Evolutionary conservation across 1,284 basidiomycete species (phyloP).

Genomic region (Erythrobasidium hasegawianum): DNA sequence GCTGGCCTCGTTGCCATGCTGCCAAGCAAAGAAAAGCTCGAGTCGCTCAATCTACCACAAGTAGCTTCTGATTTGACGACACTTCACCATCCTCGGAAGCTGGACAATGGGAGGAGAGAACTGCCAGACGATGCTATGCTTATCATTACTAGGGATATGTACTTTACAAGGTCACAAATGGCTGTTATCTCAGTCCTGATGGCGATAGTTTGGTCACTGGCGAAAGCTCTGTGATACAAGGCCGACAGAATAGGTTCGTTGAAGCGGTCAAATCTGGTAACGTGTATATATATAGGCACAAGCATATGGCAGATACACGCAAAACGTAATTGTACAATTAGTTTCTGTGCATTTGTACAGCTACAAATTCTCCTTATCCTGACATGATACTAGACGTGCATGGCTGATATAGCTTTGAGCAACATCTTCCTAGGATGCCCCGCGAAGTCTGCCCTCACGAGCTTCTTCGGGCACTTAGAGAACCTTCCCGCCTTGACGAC

Average conservation of each 20-base stretch:
- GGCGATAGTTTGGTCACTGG: slow-evolving; percentile 14
- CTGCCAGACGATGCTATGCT: slow-evolving; percentile 43
- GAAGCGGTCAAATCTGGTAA: too few relatives aligned
- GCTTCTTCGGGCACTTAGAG: not conserved
- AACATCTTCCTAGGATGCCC: too few relatives aligned
- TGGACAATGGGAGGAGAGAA: not conserved
- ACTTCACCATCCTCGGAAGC: slow-evolving; percentile 4
- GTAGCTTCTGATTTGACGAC: slow-evolving; percentile 9
- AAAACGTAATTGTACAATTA: too few relatives aligned
- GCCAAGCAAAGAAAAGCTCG: not conserved
- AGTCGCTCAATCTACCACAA: slow-evolving; percentile 1
- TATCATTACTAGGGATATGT: slow-evolving; percentile 43
- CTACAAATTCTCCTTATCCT: too few relatives aligned
- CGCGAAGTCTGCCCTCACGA: too few relatives aligned
- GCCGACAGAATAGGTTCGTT: too few relatives aligned
- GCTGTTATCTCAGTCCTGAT: slow-evolving; percentile 9
- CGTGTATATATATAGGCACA: too few relatives aligned
- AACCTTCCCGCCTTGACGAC: not conserved
- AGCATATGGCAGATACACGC: too few relatives aligned
- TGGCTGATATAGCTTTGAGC: too few relatives aligned
- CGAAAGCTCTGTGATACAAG: not conserved
- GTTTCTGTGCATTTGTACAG: too few relatives aligned
- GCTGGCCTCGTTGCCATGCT: slow-evolving; percentile 11
- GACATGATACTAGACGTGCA: too few relatives aligned
- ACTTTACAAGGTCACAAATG: slow-evolving; percentile 39